A percentile compares a stretch with the other conserved stretches of the same genome.
Evolutionary conservation across 192 early-diverging fungal species (phyloP).

Genomic region (Linnemannia zychae): DNA sequence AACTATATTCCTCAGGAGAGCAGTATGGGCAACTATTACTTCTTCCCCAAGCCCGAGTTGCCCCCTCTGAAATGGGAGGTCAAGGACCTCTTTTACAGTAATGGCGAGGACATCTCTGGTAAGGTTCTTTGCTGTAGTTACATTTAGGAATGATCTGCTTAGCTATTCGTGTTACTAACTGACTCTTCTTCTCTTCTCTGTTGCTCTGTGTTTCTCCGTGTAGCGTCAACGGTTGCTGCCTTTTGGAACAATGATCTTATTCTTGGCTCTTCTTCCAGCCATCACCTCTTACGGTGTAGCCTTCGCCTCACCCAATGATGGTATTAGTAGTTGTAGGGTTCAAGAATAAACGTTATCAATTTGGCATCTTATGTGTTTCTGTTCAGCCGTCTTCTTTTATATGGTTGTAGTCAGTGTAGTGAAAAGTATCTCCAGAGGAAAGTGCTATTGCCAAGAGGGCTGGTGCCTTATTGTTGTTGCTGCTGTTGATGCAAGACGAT

Average conservation of each 20-base stretch:
- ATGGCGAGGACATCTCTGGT: conserved; percentile 57
- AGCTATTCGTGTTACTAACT: not conserved
- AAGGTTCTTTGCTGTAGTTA: not conserved
- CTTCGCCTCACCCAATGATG: conserved; percentile 36
- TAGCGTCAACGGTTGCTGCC: conserved; percentile 45
- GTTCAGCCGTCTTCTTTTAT: too few relatives aligned
- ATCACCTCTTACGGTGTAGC: conserved; percentile 44
- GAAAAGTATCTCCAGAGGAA: too few relatives aligned
- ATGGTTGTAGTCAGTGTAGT: too few relatives aligned
- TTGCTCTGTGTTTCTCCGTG: not conserved
- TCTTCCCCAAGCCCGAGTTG: conserved; percentile 36
- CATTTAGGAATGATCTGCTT: not conserved
- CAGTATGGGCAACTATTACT: conserved; percentile 34
- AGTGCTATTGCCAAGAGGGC: too few relatives aligned
- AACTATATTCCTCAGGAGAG: conserved; percentile 43
- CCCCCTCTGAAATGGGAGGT: conserved; percentile 55
- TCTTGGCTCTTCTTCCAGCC: conserved; percentile 43
- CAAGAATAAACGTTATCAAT: not conserved
- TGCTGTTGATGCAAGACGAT: too few relatives aligned
- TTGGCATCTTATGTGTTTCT: too few relatives aligned
- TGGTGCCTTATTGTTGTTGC: too few relatives aligned
- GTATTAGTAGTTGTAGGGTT: not conserved
- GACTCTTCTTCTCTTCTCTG: not conserved
- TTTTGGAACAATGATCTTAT: conserved; percentile 51
- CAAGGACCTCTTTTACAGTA: conserved; percentile 55